A percentile compares a stretch with the other conserved stretches of the same genome.
Conservation (phyloP, 345 rosid genomes). For the Acer negundo region DNA sequence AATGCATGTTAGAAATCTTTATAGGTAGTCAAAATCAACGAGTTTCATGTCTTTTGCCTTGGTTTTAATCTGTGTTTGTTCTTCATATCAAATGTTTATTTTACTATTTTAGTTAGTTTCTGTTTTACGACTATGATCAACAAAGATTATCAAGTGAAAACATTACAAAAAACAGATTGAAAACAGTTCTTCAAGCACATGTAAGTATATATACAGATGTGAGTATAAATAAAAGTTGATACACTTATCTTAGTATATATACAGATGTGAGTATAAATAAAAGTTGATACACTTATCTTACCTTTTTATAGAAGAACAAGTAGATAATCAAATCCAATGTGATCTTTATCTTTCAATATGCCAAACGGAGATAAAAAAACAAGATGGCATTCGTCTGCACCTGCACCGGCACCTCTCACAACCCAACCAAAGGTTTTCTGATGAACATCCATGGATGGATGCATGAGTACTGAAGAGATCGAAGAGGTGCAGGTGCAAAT, state of each 20-base stretch:
- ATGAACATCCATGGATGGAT: not conserved
- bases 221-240: not conserved
- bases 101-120: too few relatives aligned
- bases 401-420: slow-evolving; percentile 30
- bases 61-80: not conserved
- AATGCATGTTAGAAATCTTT: too few relatives aligned
- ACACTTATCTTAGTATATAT: not conserved
- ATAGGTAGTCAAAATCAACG: not conserved
- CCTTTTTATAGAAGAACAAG: not conserved
- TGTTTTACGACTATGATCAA: not conserved
- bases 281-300: not conserved
- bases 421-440: not conserved
- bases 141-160: not conserved
- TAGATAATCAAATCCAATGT: not conserved
- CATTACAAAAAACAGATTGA: not conserved
- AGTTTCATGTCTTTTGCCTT: not conserved
- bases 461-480: not conserved
- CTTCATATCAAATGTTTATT: not conserved
- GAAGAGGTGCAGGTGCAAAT: slow-evolving; percentile 57
- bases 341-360: not conserved
- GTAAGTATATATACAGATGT: not conserved
- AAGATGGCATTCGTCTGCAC: slow-evolving; percentile 39
- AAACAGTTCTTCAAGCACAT: not conserved
- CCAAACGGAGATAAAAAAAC: not conserved
- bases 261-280: not conserved